Evolutionary conservation across 2,329 filamentous ascomycete genomes (phyloP).

Genomic region (Paracamarosporium sp.): DNA sequence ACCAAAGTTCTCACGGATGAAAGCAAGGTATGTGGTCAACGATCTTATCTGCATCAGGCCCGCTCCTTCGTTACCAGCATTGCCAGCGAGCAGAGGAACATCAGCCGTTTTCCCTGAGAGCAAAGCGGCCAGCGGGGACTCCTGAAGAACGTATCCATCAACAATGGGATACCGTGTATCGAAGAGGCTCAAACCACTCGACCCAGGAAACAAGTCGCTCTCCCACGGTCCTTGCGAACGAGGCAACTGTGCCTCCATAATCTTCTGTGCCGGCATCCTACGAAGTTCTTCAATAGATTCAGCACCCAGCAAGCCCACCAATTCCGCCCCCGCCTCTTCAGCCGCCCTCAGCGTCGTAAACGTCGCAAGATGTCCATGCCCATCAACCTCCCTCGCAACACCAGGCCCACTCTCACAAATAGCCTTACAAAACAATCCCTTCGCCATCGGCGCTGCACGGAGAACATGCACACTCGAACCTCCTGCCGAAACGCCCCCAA

Average conservation of each 20-base stretch:
- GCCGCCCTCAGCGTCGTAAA: neutral
- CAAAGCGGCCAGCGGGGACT: neutral
- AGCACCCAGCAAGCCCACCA: neutral
- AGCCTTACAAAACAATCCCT: neutral
- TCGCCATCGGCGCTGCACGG: neutral
- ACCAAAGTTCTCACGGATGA: neutral
- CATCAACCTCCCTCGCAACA: neutral
- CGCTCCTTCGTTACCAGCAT: neutral
- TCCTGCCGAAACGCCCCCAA: conserved; percentile 16
- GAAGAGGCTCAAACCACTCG: neutral
- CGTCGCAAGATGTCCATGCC: neutral
- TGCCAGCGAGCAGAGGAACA: neutral
- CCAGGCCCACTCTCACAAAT: neutral
- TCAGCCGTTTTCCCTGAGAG: neutral
- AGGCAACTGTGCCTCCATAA: neutral
- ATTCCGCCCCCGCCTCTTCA: neutral
- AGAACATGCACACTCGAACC: neutral
- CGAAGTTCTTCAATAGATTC: neutral
- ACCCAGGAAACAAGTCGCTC: neutral
- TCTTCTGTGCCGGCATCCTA: neutral
- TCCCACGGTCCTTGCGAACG: neutral
- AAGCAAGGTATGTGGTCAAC: neutral
- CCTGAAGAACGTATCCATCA: neutral
- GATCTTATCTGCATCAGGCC: neutral
- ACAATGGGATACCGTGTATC: neutral